Percentiles rank a stretch among this genome's conserved stretches.
phyloP scores from a whole-genome alignment of 352 stramenopile genomes.

The Pythium aristosporum region DNA sequence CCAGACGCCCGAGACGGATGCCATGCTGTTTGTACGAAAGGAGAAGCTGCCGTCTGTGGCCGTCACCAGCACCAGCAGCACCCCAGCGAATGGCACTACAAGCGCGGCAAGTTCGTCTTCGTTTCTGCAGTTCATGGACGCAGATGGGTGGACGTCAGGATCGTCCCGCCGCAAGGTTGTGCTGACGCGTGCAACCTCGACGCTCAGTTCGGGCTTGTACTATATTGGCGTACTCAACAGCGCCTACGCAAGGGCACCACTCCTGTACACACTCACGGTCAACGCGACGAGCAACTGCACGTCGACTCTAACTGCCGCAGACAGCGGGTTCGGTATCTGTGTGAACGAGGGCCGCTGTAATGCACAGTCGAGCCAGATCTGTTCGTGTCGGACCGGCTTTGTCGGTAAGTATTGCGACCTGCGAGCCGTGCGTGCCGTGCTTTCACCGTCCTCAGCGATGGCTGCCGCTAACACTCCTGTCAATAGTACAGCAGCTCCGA shows the following conservation, averaged over 20 bases:
- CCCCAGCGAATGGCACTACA: neutral
- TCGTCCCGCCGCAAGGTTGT: conserved; percentile 50
- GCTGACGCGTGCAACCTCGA: conserved; percentile 54
- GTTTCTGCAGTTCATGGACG: conserved; percentile 56
- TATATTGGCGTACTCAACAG: conserved; percentile 79
- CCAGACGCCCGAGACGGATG: conserved; percentile 43
- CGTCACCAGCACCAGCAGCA: conserved; percentile 15
- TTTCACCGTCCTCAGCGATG: conserved; percentile 17
- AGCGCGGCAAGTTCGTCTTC: conserved; percentile 10
- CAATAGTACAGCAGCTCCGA: neutral
- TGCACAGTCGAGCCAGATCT: conserved; percentile 45
- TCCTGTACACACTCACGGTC: conserved; percentile 56
- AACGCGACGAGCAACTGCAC: conserved; percentile 50
- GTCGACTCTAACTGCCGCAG: conserved; percentile 16
- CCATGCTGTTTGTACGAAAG: conserved; percentile 74
- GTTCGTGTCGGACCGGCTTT: conserved; percentile 38
- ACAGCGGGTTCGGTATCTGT: conserved; percentile 30
- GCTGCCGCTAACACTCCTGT: neutral
- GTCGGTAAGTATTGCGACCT: conserved; percentile 47
- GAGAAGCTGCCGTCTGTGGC: conserved; percentile 51
- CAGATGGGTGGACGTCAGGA: conserved; percentile 43
- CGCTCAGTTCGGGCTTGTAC: conserved; percentile 68
- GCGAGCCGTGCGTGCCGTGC: conserved; percentile 8
- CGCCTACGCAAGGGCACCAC: conserved; percentile 45
- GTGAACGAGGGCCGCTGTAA: conserved; percentile 50